Base-by-base conservation (phyloP, 2,329 filamentous ascomycete species). In the Aspergillus persii region DNA sequence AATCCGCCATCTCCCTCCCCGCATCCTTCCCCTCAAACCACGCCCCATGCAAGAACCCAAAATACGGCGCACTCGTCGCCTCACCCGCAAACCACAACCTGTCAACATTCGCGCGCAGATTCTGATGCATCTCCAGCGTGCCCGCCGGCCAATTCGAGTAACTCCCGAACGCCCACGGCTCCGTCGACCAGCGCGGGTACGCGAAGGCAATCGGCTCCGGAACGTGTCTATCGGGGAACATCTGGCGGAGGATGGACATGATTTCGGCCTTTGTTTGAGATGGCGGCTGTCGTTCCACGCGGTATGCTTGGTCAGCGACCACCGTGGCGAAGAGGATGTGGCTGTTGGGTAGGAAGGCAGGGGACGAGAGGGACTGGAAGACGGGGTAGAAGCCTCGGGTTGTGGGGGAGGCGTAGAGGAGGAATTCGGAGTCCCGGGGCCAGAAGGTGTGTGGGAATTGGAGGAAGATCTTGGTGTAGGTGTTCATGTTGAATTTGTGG, bases 401-500 rank as follows among this genome's bases (percentile, higher is more conserved):
- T 6, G 70, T 70, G 0, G 80, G 79, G 23, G 79, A 76, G 0
- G 82, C 80, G 61, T 84, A 84, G 27, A 84, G 74, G 61, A 81
- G 78, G 67, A 79, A 85, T 57, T 85, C 80, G 2, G 78, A 81
- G 27, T 80, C 73, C 0, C 74, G 68, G 64, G 81, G 80, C 88
- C 87, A 90, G 71, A 90, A 90, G 0, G 84, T 82, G 57, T 86
- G 76, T 60, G 86, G 76, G 72, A 90, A 90, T 63, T 89, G 87
- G 57, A 88, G 76, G 73, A 90, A 90, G 60, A 90, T 84, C 69
- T 90, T 90, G 53, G 86, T 90, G 73, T 89, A 90, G 0, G 86
- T 89, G 3, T 84, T 87, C 83, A 90, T 89, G 57, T 80, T 77
- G 69, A 89, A 89, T 41, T 82, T 84, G 2, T 84, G 80, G 54